Percentiles rank a stretch among this genome's conserved stretches.
Conservation (phyloP, 371 early-diverging fungal genomes). For the Lichtheimia ornata region DNA sequence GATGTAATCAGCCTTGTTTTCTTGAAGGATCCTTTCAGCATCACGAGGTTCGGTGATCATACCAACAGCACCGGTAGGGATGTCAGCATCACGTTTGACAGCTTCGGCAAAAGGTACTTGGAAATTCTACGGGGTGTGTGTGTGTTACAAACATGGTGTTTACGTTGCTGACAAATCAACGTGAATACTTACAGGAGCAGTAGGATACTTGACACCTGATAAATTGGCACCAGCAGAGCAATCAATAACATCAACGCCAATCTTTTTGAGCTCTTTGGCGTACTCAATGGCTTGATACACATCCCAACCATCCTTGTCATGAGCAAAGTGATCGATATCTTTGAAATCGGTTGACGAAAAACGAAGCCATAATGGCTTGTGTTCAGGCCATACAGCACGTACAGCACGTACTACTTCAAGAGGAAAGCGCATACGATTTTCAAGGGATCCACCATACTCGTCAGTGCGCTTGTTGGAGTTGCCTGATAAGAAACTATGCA, state of each 20-base stretch:
- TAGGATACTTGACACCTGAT: conserved; percentile 21
- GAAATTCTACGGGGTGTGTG: too few relatives aligned
- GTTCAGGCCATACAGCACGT: conserved; percentile 72
- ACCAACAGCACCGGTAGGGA: conserved; percentile 77
- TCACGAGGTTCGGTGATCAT: conserved; percentile 64
- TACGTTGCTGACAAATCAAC: not conserved
- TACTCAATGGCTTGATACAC: conserved; percentile 68
- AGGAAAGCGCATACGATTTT: conserved; percentile 75
- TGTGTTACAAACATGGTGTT: not conserved
- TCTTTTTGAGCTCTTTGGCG: conserved; percentile 52
- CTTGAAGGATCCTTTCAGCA: conserved; percentile 70
- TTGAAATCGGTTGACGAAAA: conserved; percentile 72
- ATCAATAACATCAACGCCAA: conserved; percentile 79
- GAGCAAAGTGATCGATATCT: conserved; percentile 28
- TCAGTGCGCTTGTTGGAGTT: conserved; percentile 84
- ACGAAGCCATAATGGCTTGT: conserved; percentile 82
- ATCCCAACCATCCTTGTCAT: conserved; percentile 55
- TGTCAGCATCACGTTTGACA: conserved; percentile 59
- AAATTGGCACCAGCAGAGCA: conserved; percentile 72
- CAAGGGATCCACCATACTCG: conserved; percentile 78
- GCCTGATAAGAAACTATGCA: conserved; percentile 81
- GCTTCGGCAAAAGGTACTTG: conserved; percentile 72
- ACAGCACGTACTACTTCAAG: conserved; percentile 67
- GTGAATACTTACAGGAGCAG: conserved; percentile 14
- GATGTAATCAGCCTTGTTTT: conserved; percentile 65